Evolutionary conservation across 352 stramenopile species (phyloP).

Genomic region (Thalassiosira mediterranea): DNA sequence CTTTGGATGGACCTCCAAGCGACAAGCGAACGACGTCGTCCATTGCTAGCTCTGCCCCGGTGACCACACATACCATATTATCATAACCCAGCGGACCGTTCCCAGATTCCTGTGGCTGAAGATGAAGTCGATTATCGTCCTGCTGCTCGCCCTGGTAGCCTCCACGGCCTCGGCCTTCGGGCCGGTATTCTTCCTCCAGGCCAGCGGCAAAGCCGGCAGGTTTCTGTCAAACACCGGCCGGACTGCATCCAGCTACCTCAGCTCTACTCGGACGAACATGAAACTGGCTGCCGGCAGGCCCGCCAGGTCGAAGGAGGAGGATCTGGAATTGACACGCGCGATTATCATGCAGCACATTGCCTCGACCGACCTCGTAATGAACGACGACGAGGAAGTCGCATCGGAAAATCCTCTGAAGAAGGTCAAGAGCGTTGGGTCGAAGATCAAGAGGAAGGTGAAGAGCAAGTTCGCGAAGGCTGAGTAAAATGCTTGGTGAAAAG

Average conservation of each 20-base stretch:
- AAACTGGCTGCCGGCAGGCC: slow-evolving; percentile 5
- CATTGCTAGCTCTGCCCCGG: too few species aligned
- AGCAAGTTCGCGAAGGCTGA: slow-evolving; percentile 11
- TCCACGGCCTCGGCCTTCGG: too few species aligned
- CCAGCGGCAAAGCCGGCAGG: too few species aligned
- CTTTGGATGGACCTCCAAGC: too few species aligned
- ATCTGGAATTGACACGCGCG: slow-evolving; percentile 58
- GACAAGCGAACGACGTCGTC: too few species aligned
- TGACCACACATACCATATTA: too few species aligned
- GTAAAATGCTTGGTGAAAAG: too few species aligned
- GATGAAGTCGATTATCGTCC: slow-evolving; percentile 1
- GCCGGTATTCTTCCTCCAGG: too few species aligned
- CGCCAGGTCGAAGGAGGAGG: slow-evolving; percentile 57
- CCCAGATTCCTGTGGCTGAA: too few species aligned
- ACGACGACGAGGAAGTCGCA: slow-evolving; percentile 34
- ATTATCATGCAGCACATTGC: slow-evolving; percentile 51
- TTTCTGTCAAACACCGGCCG: too few species aligned
- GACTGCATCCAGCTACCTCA: neutral
- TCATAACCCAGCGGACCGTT: too few species aligned
- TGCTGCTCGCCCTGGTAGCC: neutral
- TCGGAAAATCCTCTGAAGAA: too few species aligned
- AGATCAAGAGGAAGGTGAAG: slow-evolving; percentile 32
- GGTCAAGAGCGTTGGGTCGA: slow-evolving; percentile 29
- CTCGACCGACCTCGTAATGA: slow-evolving; percentile 1
- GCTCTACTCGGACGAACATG: neutral